A percentile compares a stretch with the other conserved stretches of the same genome.
These are phyloP conservation scores for Coemansia sp. DNA, from an alignment of 192 early-diverging fungal species.

Conservation along the genomic window DNA sequence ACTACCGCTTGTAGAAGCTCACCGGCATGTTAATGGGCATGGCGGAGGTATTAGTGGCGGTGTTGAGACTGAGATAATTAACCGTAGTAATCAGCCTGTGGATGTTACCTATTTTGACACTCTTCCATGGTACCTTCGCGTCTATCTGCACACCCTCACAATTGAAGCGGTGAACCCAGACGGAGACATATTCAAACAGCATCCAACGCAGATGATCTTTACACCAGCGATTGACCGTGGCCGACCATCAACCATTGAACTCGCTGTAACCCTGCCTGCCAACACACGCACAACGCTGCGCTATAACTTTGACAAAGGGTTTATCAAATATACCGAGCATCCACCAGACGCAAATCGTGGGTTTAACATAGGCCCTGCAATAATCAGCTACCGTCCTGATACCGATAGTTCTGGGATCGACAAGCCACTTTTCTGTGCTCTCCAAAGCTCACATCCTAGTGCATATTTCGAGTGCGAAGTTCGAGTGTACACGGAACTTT, in stretches of 20 bases:
- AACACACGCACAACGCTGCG: conserved; percentile 66
- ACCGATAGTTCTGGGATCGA: conserved; percentile 16
- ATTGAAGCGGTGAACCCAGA: conserved; percentile 30
- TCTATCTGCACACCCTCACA: conserved; percentile 87
- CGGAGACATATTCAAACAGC: conserved; percentile 7
- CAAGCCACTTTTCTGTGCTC: conserved; percentile 19
- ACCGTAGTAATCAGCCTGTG: conserved; percentile 55
- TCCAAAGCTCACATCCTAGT: conserved; percentile 10
- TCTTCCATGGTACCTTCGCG: conserved; percentile 89
- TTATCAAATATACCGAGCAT: conserved; percentile 94
- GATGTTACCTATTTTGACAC: conserved; percentile 70
- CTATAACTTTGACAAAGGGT: conserved; percentile 87
- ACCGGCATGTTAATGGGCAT: conserved; percentile 61
- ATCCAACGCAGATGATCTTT: conserved; percentile 43
- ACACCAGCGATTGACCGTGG: conserved; percentile 78
- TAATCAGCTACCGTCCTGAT: conserved; percentile 52
- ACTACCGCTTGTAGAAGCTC: conserved; percentile 27
- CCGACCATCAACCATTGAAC: conserved; percentile 80
- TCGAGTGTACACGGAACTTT: conserved; percentile 77
- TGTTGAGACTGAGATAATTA: conserved; percentile 71
- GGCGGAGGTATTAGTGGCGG: conserved; percentile 88
- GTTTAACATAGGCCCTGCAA: conserved; percentile 83
- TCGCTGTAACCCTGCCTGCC: conserved; percentile 66
- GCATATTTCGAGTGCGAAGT: conserved; percentile 24
- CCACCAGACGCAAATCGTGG: conserved; percentile 96